Evolutionary conservation across 139 green algal genomes (phyloP), one percentile per base, ranked within the genome.

Genomic region (Trebouxia sp.): DNA sequence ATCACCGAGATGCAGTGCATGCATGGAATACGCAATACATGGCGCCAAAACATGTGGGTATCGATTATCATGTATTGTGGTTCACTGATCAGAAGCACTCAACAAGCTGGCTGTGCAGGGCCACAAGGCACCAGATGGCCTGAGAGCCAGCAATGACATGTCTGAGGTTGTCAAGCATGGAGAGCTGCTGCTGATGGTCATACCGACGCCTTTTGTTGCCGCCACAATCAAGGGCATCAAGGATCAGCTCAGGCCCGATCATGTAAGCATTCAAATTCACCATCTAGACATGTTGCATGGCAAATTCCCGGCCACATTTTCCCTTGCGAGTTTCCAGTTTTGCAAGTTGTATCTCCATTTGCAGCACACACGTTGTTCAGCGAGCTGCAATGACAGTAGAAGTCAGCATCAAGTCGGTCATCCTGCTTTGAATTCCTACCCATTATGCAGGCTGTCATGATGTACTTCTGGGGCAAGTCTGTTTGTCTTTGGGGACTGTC

Each of bases 141-240:
- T 96, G 66, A 37, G 45, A 15, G 91, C 90, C 39, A 90, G 70
- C 22, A 80, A 42, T 45, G 84, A 90, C 80, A 84, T 94, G 55
- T 28, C 28, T 9, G 78, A 83, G 35, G 87, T 86, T 1, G 76
- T 90, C 3, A 50, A 38, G 22, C 42, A 85, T 79, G 85, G 77
- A 12, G 75, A 94, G 62, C 39, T 97, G n/a, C n/a, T 97, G 30
- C 90, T 97, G 9, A 88, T 94, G 84, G 93, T 96, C 26, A 87
- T 97, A 8, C 93, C 93, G 17, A 97, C 93, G 0, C 93, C 91
- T 24, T 96, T 94, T 82, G 83, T 97, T 22, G 90, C 76, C 30
- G 14, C 26, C 15, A 92, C 91, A 5, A 80, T 97, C 45, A 48
- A 32, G 9, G 15, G 43, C 20, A 30, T 90, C 2, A 62, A 38